Evolutionary conservation across 148 eudicot genomes (phyloP).

Genomic region (Vaccinium macrocarpon): DNA sequence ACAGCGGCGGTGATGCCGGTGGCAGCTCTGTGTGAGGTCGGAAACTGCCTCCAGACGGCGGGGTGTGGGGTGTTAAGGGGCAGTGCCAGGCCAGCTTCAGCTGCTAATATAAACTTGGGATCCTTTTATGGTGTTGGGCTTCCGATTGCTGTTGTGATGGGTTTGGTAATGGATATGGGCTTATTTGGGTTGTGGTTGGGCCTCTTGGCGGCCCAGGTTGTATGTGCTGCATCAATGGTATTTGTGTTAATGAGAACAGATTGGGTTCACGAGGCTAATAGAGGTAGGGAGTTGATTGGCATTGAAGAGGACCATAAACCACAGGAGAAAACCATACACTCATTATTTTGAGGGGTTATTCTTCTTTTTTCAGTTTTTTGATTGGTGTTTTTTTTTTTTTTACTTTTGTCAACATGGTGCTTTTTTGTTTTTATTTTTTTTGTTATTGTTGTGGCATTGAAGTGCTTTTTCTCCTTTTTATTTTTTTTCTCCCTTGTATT

Average conservation of each 20-base stretch:
- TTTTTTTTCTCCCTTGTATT: background rate
- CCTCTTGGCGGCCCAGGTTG: conserved; percentile 20
- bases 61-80: conserved; percentile 61
- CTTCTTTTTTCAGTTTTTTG: background rate
- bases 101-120: conserved; percentile 53
- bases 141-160: conserved; percentile 17
- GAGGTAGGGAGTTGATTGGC: conserved; percentile 26
- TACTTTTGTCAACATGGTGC: background rate
- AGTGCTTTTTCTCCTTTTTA: background rate
- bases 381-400: background rate
- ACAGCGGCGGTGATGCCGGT: conserved; percentile 47
- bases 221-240: conserved; percentile 17
- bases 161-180: conserved; percentile 17
- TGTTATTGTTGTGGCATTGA: background rate
- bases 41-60: conserved; percentile 74
- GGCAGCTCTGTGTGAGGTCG: conserved; percentile 72
- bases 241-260: conserved; percentile 27
- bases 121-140: conserved; percentile 55
- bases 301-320: background rate
- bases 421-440: background rate
- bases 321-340: background rate
- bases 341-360: background rate
- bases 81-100: conserved; percentile 57
- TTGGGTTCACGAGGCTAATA: conserved; percentile 16
- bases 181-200: conserved; percentile 23